Conservation (phyloP, 169 alveolate species). For the Plasmodium gonderi region DNA sequence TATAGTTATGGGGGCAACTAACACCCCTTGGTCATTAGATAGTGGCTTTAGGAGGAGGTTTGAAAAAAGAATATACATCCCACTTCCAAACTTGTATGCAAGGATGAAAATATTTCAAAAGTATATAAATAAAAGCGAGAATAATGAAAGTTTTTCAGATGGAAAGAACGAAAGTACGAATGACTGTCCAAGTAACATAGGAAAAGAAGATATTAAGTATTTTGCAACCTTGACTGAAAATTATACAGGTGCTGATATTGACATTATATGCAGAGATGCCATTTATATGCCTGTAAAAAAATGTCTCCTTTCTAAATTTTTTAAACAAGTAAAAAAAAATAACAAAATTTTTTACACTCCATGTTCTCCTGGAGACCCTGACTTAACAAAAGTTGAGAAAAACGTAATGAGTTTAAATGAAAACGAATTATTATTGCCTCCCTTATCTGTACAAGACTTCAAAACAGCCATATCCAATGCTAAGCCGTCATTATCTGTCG, state of each 20-base stretch:
- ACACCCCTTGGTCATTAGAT: slow-evolving; percentile 98
- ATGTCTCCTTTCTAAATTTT: slow-evolving; percentile 77
- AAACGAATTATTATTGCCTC: slow-evolving; percentile 85
- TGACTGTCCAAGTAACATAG: slow-evolving; percentile 80
- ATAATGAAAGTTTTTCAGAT: slow-evolving; percentile 86
- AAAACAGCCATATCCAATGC: slow-evolving; percentile 70
- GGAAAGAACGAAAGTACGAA: slow-evolving; percentile 79
- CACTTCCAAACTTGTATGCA: slow-evolving; percentile 97
- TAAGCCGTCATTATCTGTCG: slow-evolving; percentile 55
- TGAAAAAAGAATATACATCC: slow-evolving; percentile 97
- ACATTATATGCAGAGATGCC: slow-evolving; percentile 80
- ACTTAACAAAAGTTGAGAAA: slow-evolving; percentile 81
- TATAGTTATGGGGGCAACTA: slow-evolving; percentile 84
- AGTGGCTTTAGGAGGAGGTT: slow-evolving; percentile 98
- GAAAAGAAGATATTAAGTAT: slow-evolving; percentile 85
- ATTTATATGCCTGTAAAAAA: slow-evolving; percentile 81
- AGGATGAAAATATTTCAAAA: slow-evolving; percentile 89
- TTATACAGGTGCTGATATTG: slow-evolving; percentile 83
- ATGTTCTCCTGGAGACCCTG: slow-evolving; percentile 86
- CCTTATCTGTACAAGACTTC: slow-evolving; percentile 74
- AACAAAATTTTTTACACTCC: slow-evolving; percentile 80
- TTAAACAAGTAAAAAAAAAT: slow-evolving; percentile 76
- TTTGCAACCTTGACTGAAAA: slow-evolving; percentile 81
- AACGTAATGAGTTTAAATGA: slow-evolving; percentile 85
- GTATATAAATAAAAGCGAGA: slow-evolving; percentile 76